Evolutionary conservation across 1,284 basidiomycete genomes (phyloP), one percentile per base, ranked within the genome.

Genomic region (Cryptococcus deneoformans): DNA sequence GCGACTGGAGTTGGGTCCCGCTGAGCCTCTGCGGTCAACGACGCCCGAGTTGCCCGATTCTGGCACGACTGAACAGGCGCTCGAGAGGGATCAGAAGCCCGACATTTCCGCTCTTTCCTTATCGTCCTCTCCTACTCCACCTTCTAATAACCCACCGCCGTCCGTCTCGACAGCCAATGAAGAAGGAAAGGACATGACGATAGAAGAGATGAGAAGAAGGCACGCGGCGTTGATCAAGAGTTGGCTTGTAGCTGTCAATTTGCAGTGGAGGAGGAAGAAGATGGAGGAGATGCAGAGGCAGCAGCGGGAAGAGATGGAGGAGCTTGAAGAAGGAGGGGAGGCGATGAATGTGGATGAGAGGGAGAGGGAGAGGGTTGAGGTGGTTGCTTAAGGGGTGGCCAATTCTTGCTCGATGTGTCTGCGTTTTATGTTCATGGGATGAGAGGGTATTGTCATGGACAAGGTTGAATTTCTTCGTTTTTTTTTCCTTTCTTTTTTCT

Each of bases 201-300:
- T 56, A 11, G 16, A 47, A 40, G 70, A 72, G 42, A 58, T 65
- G 55, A 57, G 68, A 45, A 61, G 66, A 43, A 57, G 66, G 43
- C 74, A 76, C 52, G 72, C 71, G 2, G 64, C 66, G 5, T 58
- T 76, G 50, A 76, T 76, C 59, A 63, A 66, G 53, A 63, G 70
- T 3, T 76, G 72, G 74, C 53, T 76, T n/a, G 63, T 76, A 4
- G 71, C 71, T 46, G 74, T 76, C 42, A 76, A 76, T 54, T 58
- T 75, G 38, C 69, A 71, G 54, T 76, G 65, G 44, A 66, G 67
- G 61, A 51, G 66, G 24, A 57, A 59, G 42, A 54, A 65, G 53
- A 43, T 72, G 10, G 67, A 63, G 42, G 61, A 55, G 29, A 29
- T 29, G 29, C 29, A 29, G 29, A 29, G 29, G 29, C 29, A 29